A percentile compares a stretch with the other conserved stretches of the same genome.
phyloP scores from a whole-genome alignment of 345 rosid genomes.

The Mercurialis annua region DNA sequence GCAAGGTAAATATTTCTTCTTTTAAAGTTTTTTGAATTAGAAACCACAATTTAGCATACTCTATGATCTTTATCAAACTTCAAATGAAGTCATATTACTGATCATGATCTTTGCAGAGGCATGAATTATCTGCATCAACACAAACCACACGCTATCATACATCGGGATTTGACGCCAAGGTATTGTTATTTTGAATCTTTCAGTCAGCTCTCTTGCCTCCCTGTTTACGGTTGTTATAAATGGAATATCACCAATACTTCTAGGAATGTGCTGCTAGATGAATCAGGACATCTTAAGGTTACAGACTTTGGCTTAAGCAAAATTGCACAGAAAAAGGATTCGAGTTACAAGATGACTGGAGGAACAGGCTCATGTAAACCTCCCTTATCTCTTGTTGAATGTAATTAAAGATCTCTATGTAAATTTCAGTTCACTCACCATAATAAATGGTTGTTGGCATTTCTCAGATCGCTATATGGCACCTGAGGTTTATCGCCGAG shows the following conservation, averaged over 20 bases:
- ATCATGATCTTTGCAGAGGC: slow-evolving; percentile 40
- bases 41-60: neutral
- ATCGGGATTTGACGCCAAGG: slow-evolving; percentile 70
- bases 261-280: slow-evolving; percentile 59
- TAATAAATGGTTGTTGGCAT: slow-evolving; percentile 2
- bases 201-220: neutral
- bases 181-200: slow-evolving; percentile 15
- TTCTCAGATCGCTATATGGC: slow-evolving; percentile 66
- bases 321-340: slow-evolving; percentile 55
- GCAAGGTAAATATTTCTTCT: slow-evolving; percentile 43
- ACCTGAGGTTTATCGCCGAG: slow-evolving; percentile 66
- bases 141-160: slow-evolving; percentile 56
- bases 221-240: neutral
- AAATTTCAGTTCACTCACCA: neutral
- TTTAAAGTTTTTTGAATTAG: neutral
- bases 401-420: slow-evolving; percentile 9
- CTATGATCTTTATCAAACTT: neutral
- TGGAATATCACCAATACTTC: neutral
- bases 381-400: slow-evolving; percentile 2
- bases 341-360: slow-evolving; percentile 59
- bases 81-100: neutral
- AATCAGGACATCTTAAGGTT: slow-evolving; percentile 62
- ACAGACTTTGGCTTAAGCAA: slow-evolving; percentile 73
- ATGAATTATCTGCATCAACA: slow-evolving; percentile 73
- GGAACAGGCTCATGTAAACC: slow-evolving; percentile 57